A percentile compares a stretch with the other conserved stretches of the same genome.
Evolutionary conservation across 352 stramenopile genomes (phyloP).

Genomic region (Pythium myriotylum): DNA sequence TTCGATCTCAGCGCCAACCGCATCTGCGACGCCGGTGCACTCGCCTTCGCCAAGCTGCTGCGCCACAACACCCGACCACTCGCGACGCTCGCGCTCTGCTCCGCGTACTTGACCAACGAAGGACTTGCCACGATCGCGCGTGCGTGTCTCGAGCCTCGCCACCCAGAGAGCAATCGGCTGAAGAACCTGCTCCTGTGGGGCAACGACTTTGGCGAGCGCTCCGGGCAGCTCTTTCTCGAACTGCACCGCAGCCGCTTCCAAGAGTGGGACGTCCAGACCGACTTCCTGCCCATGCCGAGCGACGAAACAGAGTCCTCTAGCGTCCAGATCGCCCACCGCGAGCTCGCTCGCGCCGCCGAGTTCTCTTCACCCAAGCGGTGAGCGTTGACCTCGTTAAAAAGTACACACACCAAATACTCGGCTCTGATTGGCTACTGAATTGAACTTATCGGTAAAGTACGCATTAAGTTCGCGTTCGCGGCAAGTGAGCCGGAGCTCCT

Average conservation of each 20-base stretch:
- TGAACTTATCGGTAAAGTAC: conserved; percentile 7
- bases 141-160: conserved; percentile 44
- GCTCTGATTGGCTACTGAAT: conserved; percentile 4
- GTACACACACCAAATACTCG: conserved; percentile 10
- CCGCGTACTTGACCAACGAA: conserved; percentile 59
- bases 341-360: conserved; percentile 32
- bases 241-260: conserved; percentile 43
- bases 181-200: conserved; percentile 62
- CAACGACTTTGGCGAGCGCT: conserved; percentile 60
- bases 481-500: conserved; percentile 1
- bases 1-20: conserved; percentile 72
- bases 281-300: conserved; percentile 50
- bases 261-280: conserved; percentile 50
- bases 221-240: conserved; percentile 41
- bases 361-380: conserved; percentile 58
- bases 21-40: conserved; percentile 55
- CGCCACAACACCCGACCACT: conserved; percentile 44
- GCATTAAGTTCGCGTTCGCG: conserved; percentile 9
- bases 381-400: conserved; percentile 12
- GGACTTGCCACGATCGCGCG: conserved; percentile 43
- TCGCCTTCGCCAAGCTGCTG: conserved; percentile 59
- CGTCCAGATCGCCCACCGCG: conserved; percentile 58
- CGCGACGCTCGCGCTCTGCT: conserved; percentile 51
- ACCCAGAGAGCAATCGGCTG: conserved; percentile 31
- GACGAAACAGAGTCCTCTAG: conserved; percentile 7